Percentiles rank a stretch among this genome's conserved stretches.
Evolutionary conservation across 2,329 filamentous ascomycete species (phyloP).

Genomic region (Cadophora sp.): DNA sequence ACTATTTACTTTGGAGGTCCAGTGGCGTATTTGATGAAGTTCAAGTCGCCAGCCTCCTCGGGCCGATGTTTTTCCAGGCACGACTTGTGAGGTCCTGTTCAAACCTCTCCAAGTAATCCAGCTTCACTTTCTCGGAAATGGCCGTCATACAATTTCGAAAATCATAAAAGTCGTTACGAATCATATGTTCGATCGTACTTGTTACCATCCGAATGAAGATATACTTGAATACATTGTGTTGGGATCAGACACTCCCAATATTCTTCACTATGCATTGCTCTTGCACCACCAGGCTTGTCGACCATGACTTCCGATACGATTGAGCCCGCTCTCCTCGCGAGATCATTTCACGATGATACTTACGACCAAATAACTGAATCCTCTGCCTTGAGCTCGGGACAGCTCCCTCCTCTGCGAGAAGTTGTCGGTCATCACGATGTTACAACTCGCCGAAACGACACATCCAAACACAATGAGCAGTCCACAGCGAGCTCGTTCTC

Average conservation of each 20-base stretch:
- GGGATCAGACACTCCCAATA: background rate
- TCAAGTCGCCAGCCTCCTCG: background rate
- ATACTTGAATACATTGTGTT: background rate
- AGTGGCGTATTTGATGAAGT: background rate
- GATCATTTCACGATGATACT: background rate
- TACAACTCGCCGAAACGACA: background rate
- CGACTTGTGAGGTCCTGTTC: background rate
- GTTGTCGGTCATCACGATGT: background rate
- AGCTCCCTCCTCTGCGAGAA: constrained; percentile 13
- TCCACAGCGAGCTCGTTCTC: constrained; percentile 27
- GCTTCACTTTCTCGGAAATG: background rate
- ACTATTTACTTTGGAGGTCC: background rate
- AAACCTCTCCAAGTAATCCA: background rate
- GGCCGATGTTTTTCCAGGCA: background rate
- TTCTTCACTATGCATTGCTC: constrained; percentile 1
- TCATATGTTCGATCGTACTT: background rate
- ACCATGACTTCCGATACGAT: constrained; percentile 14
- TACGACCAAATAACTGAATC: constrained; percentile 1
- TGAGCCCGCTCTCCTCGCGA: constrained; percentile 7
- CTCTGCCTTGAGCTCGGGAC: background rate
- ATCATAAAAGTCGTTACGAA: background rate
- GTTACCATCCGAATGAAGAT: background rate
- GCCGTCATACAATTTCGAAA: background rate
- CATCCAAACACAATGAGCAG: constrained; percentile 36
- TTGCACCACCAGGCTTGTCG: background rate